Evolutionary conservation across 2,329 filamentous ascomycete genomes (phyloP).

Genomic region (Endoconidiophora polonica): DNA sequence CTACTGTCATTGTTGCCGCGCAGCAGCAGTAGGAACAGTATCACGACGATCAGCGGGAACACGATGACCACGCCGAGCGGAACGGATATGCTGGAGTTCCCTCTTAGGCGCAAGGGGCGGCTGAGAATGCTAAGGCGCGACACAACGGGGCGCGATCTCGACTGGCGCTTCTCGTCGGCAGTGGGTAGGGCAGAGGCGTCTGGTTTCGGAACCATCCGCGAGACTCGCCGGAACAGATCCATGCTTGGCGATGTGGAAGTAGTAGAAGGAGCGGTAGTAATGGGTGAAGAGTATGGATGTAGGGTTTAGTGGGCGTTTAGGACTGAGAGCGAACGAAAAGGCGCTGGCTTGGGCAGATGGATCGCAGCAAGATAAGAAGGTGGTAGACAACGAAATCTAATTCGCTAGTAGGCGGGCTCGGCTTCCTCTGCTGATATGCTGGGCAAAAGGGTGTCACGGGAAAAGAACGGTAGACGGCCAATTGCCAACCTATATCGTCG

Average conservation of each 20-base stretch:
- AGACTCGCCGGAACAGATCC: conserved; percentile 42
- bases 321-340: no score
- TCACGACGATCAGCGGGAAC: conserved; percentile 81
- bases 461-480: neutral
- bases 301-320: neutral
- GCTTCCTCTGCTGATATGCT: no score
- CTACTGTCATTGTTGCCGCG: conserved; percentile 60
- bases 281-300: neutral
- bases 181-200: conserved; percentile 30
- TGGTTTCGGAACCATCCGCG: conserved; percentile 30
- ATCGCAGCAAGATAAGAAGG: neutral
- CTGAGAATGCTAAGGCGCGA: conserved; percentile 62
- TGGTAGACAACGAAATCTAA: neutral
- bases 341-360: no score
- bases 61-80: conserved; percentile 83
- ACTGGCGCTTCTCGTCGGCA: conserved; percentile 31
- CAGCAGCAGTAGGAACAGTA: conserved; percentile 80
- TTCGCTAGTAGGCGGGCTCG: neutral
- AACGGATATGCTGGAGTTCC: conserved; percentile 83
- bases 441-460: neutral
- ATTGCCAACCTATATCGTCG: no score
- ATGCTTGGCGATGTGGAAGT: conserved; percentile 21
- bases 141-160: conserved; percentile 25
- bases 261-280: neutral
- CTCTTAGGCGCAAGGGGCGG: conserved; percentile 71